Evolutionary conservation across 2,329 filamentous ascomycete genomes (phyloP).

Genomic region (Pseudogymnoascus sp.): DNA sequence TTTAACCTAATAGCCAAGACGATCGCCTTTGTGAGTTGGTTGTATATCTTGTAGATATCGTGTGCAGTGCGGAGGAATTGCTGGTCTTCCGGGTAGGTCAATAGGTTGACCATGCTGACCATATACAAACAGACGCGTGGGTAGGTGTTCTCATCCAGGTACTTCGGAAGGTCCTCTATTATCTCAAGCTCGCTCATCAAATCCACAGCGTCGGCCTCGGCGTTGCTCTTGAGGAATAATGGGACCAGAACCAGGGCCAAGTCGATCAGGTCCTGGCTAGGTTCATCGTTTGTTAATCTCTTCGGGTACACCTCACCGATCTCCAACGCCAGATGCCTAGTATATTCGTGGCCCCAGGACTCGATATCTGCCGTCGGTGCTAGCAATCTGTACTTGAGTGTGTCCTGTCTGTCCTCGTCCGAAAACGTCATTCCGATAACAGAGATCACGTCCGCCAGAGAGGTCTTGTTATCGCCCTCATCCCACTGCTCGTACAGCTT

Average conservation of each 20-base stretch:
- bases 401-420: slow-evolving; percentile 91
- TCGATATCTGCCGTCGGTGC: slow-evolving; percentile 86
- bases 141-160: slow-evolving; percentile 91
- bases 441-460: slow-evolving; percentile 89
- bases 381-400: slow-evolving; percentile 87
- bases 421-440: slow-evolving; percentile 99
- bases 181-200: slow-evolving; percentile 96
- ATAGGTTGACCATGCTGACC: slow-evolving; percentile 95
- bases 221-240: slow-evolving; percentile 93
- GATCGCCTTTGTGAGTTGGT: slow-evolving; percentile 88
- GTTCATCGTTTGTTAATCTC: slow-evolving; percentile 76
- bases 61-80: slow-evolving; percentile 90
- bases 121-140: slow-evolving; percentile 92
- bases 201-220: slow-evolving; percentile 95
- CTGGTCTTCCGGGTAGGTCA: slow-evolving; percentile 96
- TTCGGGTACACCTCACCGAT: slow-evolving; percentile 92
- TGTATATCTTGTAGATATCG: slow-evolving; percentile 86
- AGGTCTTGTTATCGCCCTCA: slow-evolving; percentile 74
- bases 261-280: slow-evolving; percentile 75
- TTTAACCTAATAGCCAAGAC: slow-evolving; percentile 90
- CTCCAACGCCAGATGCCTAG: slow-evolving; percentile 88
- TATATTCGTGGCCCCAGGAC: slow-evolving; percentile 98
- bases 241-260: slow-evolving; percentile 80
- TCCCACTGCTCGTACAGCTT: slow-evolving; percentile 88
- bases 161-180: slow-evolving; percentile 82